These are phyloP conservation scores for Paramecium sexaurelia DNA, from an alignment of 73 alveolate species.

Conservation along the genomic window DNA sequence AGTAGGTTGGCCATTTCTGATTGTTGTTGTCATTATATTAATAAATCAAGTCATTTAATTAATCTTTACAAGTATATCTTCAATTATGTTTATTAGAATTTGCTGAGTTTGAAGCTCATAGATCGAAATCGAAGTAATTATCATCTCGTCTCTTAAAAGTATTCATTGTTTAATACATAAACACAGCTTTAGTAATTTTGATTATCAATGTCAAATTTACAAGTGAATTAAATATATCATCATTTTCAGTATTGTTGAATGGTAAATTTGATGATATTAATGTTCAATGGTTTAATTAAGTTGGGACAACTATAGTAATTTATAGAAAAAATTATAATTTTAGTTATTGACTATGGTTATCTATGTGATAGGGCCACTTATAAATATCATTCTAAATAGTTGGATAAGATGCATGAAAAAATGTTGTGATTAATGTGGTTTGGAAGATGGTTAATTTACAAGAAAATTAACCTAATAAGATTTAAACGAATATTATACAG, in stretches of 20 bases:
- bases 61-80: not conserved
- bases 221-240: not conserved
- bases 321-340: not conserved
- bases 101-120: slow-evolving; percentile 57
- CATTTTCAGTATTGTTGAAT: not conserved
- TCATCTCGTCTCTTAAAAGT: slow-evolving; percentile 17
- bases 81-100: not conserved
- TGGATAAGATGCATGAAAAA: not conserved
- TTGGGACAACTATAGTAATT: slow-evolving; percentile 53
- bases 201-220: slow-evolving; percentile 21
- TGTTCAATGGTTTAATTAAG: slow-evolving; percentile 52
- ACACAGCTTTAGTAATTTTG: slow-evolving; percentile 45
- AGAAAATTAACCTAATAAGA: slow-evolving; percentile 44
- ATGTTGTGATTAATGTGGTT: slow-evolving; percentile 2
- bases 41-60: not conserved
- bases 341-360: slow-evolving; percentile 46
- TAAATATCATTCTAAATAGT: not conserved
- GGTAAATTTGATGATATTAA: slow-evolving; percentile 55
- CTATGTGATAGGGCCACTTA: not conserved
- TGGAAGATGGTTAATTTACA: not conserved
- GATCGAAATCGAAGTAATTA: slow-evolving; percentile 31
- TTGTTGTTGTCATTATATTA: slow-evolving; percentile 5
- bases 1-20: slow-evolving; percentile 52
- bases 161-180: slow-evolving; percentile 1
- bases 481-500: slow-evolving; percentile 37